These are phyloP conservation scores for Lactifluus pinguis DNA, from an alignment of 768 basidiomycete genomes.

Conservation along the genomic window DNA sequence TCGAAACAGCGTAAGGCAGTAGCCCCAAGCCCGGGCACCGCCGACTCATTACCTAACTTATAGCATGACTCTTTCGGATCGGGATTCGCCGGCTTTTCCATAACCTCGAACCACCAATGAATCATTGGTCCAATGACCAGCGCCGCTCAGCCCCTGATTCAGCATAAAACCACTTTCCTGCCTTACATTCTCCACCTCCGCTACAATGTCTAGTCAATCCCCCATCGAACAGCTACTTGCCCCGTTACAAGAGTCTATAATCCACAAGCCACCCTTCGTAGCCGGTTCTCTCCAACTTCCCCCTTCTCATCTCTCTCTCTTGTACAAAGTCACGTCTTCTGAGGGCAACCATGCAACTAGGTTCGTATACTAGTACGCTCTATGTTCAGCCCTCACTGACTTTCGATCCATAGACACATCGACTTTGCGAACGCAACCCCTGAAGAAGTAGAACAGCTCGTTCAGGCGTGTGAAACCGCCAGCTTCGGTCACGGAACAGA, in stretches of 20 bases:
- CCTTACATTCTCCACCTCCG: too few relatives aligned
- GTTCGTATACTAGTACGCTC: neutral
- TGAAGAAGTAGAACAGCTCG: slow-evolving; percentile 23
- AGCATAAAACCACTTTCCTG: too few relatives aligned
- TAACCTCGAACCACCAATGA: too few relatives aligned
- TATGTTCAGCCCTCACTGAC: neutral
- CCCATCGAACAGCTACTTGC: neutral
- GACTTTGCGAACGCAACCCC: slow-evolving; percentile 7
- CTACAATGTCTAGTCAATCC: too few relatives aligned
- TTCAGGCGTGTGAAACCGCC: slow-evolving; percentile 31
- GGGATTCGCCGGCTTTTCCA: too few relatives aligned
- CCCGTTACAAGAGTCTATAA: neutral
- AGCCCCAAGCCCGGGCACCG: too few relatives aligned
- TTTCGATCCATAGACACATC: neutral
- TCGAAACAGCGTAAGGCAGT: too few relatives aligned
- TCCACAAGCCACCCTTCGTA: slow-evolving; percentile 13
- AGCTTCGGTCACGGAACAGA: slow-evolving; percentile 32
- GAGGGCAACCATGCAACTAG: neutral
- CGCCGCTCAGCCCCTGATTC: too few relatives aligned
- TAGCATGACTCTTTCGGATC: too few relatives aligned
- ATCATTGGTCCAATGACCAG: too few relatives aligned
- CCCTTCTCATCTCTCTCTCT: slow-evolving; percentile 13
- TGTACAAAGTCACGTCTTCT: slow-evolving; percentile 4
- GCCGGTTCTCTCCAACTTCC: slow-evolving; percentile 11
- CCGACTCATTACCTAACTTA: too few relatives aligned